Evolutionary conservation across 208 protist species (phyloP), one percentile per base, ranked within the genome.

Genomic region (Trypanosoma conorhini): DNA sequence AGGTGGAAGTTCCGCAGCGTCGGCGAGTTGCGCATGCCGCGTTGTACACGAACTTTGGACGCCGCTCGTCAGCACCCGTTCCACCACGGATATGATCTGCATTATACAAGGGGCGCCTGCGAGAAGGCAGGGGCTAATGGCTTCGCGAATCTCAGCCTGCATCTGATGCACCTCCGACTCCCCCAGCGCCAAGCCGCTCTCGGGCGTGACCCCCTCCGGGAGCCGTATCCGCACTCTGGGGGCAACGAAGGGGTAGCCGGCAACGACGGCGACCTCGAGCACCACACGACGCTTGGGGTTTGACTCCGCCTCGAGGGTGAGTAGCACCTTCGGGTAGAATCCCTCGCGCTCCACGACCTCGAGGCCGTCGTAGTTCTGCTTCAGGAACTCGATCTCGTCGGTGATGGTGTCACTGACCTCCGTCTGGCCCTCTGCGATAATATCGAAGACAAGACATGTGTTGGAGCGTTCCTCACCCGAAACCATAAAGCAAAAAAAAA

Each of bases 361-460:
- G 19, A 88, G 83, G 61, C 84, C 75, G 10, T 92, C 86, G 76
- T 88, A 95, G 28, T 80, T 87, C 44, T 69, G 74, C 33, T 68
- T 65, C 17, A 95, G 72, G 26, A 90, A 74, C 22, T 91, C 83
- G 38, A 95, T 87, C 57, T 95, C 89, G 42, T 89, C 81, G 15
- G 67, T 77, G 12, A 95, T 76, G 61, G 83, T 74, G 51, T 77
- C 81, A 54, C 77, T 85, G 13, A 77, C 59, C 35, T 76, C 70
- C 1, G 86, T 87, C 68, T 79, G 70, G 35, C 88, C 86, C 48
- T 77, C 82, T 21, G 78, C 31, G 22, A 94, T 77, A 30, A 91
- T 68, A 28, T 84, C 79, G 51, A 68, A 75, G 10, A 38, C 19
- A 60, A 76, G 48, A 60, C 62, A 65, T 68, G 44, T 46, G 8